Percentiles rank a stretch among this genome's conserved stretches.
Evolutionary conservation across 108 stramenopile genomes (phyloP).

Genomic region (Pseudonitzschia delicatissima): DNA sequence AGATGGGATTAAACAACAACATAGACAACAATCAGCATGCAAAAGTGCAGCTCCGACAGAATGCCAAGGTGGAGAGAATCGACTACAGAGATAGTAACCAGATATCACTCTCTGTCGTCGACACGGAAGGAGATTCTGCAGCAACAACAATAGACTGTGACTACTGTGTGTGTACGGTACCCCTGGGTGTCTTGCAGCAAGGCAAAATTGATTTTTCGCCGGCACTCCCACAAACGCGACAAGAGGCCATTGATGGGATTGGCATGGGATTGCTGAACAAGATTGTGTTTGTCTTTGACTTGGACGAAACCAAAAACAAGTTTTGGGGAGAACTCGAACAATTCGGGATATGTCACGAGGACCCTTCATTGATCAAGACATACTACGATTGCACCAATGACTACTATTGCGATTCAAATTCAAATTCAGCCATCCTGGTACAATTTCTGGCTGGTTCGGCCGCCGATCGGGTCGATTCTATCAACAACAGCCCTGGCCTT

Average conservation of each 20-base stretch:
- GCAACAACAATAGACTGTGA: constrained; percentile 6
- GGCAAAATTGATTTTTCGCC: constrained; percentile 16
- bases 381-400: constrained; percentile 21
- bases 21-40: not conserved
- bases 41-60: not conserved
- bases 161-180: constrained; percentile 27
- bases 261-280: constrained; percentile 38
- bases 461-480: constrained; percentile 6
- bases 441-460: constrained; percentile 13
- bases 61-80: not conserved
- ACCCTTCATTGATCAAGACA: constrained; percentile 13
- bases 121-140: not conserved
- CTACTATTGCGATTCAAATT: not conserved
- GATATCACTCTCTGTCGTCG: not conserved
- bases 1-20: not conserved
- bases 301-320: no score
- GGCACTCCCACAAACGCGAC: not conserved
- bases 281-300: constrained; percentile 15
- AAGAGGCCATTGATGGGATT: constrained; percentile 17
- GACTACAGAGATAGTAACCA: not conserved
- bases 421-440: not conserved
- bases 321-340: constrained; percentile 27
- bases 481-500: not conserved
- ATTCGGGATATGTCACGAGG: constrained; percentile 16
- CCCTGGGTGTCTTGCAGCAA: constrained; percentile 26